Evolutionary conservation across 495 filamentous ascomycete species (phyloP), one percentile per base, ranked within the genome.

Genomic region (Paragyromitra xinjiangensis): DNA sequence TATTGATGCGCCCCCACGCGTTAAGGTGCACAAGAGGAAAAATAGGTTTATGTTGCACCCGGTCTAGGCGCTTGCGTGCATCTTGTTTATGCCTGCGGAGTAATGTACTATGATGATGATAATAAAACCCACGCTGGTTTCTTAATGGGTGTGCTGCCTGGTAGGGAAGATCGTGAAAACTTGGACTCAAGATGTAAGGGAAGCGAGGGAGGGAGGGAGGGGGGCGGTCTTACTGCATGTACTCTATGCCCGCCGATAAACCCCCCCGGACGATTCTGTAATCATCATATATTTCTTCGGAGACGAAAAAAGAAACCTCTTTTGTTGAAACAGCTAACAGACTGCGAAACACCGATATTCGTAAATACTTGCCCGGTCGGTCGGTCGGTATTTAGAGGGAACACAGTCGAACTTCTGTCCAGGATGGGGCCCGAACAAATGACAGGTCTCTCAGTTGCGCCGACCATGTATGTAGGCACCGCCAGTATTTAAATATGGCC

Each of bases 51-150:
- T 76, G 58, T 76, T 71, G 68, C 74, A 77, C 45, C 74, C 74
- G 69, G 74, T 72, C 42, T 3, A 42, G 73, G 73, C 69, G 74
- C 74, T 73, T 77, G 69, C 56, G 19, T 71, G 67, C 73, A 71
- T 76, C 67, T 70, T 24, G n/a, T 16, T 56, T 63, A 42, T 64
- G 45, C 19, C 26, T 72, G 48, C 14, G 8, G 58, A 53, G 29
- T 37, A 42, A 65, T 73, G 71, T 67, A 67, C 50, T 44, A 73
- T 73, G 62, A 72, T 72, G 69, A 64, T 73, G 69, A 39, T 62
- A 55, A 64, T 62, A 65, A 56, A 69, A 37, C 11, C 71, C 19
- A 53, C 44, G 5, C 53, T n/a, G 55, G 50, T 48, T 29, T 61
- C 12, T 34, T 44, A 22, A 45, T 24, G 62, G 29, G 73, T 72